Conservation (phyloP, 805 yeast genomes). For the Hanseniaspora hatyaiensis region DNA sequence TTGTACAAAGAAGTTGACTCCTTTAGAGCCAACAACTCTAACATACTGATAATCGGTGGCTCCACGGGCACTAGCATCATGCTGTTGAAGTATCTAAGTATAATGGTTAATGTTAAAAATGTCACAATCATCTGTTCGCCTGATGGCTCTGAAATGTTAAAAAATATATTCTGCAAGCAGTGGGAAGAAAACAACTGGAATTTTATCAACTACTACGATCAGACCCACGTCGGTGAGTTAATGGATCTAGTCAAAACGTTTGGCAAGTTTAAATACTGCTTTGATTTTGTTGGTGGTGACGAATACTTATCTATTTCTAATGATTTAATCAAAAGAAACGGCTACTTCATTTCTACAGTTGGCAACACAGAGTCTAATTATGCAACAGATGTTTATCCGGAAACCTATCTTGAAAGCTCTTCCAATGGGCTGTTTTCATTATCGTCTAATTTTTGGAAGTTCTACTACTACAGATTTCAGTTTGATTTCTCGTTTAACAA, state of each 20-base stretch:
- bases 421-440: neutral
- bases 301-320: conserved; percentile 38
- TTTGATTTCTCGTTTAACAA: conserved; percentile 29
- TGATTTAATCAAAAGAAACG: conserved; percentile 37
- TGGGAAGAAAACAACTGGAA: conserved; percentile 19
- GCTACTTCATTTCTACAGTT: conserved; percentile 45
- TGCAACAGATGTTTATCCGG: conserved; percentile 27
- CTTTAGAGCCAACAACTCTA: conserved; percentile 31
- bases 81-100: conserved; percentile 26
- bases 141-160: conserved; percentile 23
- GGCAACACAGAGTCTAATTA: conserved; percentile 48
- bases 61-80: conserved; percentile 37
- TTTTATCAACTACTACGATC: conserved; percentile 13
- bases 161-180: conserved; percentile 22
- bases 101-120: conserved; percentile 28
- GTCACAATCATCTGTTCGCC: conserved; percentile 23
- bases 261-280: conserved; percentile 49
- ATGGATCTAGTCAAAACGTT: conserved; percentile 24
- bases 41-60: conserved; percentile 62
- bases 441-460: conserved; percentile 30
- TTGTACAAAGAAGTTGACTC: conserved; percentile 20
- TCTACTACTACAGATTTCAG: conserved; percentile 31
- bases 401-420: conserved; percentile 7
- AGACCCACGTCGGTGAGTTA: conserved; percentile 20
- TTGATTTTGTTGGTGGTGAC: conserved; percentile 62